Percentiles rank a stretch among this genome's conserved stretches.
phyloP scores from a whole-genome alignment of 2,329 filamentous ascomycete genomes.

The Penicillium crustosum region DNA sequence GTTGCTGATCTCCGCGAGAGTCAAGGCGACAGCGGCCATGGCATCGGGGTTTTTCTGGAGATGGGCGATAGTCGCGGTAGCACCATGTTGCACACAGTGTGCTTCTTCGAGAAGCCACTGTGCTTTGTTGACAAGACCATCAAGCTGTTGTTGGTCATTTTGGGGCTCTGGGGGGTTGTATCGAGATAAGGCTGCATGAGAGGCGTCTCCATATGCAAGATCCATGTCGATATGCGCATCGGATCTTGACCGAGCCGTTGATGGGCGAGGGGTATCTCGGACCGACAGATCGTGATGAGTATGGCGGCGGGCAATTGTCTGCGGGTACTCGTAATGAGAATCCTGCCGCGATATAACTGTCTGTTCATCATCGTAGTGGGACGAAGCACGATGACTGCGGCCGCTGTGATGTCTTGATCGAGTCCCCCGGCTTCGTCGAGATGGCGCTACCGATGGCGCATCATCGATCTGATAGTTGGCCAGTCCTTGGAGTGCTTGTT shows the following conservation, averaged over 20 bases:
- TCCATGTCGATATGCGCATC: conserved; percentile 72
- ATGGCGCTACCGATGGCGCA: conserved; percentile 44
- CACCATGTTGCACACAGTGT: conserved; percentile 83
- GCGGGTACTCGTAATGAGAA: conserved; percentile 22
- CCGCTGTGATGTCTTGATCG: conserved; percentile 33
- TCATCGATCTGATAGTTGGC: conserved; percentile 53
- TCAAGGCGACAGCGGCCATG: conserved; percentile 88
- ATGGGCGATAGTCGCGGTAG: conserved; percentile 76
- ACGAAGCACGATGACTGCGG: conserved; percentile 28
- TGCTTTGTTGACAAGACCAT: conserved; percentile 69
- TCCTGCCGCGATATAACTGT: conserved; percentile 24
- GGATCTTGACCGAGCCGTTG: conserved; percentile 32
- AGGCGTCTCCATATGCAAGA: conserved; percentile 85
- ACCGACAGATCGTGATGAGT: conserved; percentile 38
- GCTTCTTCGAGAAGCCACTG: conserved; percentile 81
- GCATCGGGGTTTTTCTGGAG: conserved; percentile 82
- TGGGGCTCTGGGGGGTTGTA: conserved; percentile 45
- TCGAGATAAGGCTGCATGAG: conserved; percentile 56
- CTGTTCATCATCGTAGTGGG: conserved; percentile 33
- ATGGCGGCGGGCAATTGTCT: conserved; percentile 38
- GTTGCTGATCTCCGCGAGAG: conserved; percentile 85
- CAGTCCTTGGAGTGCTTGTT: conserved; percentile 59
- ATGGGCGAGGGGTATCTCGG: conserved; percentile 26
- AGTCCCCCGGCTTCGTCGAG: conserved; percentile 41
- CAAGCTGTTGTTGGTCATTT: conserved; percentile 58